Evolutionary conservation across 768 basidiomycete genomes (phyloP).

Genomic region (Mycena galericulata): DNA sequence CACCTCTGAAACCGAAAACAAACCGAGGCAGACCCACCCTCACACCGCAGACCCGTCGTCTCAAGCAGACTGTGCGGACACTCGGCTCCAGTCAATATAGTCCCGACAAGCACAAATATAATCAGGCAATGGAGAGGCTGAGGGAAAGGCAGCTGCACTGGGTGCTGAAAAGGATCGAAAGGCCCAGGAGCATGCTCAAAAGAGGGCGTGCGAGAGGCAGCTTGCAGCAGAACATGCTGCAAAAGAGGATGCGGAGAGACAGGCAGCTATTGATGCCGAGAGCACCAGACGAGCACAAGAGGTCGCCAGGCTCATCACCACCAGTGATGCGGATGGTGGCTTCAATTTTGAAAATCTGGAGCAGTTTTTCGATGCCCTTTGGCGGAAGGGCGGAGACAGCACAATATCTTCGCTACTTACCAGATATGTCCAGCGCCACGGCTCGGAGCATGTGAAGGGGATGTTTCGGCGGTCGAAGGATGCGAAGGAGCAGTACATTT

Average conservation of each 20-base stretch:
- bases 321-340: conserved; percentile 12
- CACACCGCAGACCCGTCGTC: neutral
- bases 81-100: neutral
- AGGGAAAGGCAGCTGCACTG: neutral
- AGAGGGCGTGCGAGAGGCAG: neutral
- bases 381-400: conserved; percentile 16
- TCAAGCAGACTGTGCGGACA: neutral
- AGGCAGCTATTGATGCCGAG: neutral
- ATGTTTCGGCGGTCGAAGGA: conserved; percentile 17
- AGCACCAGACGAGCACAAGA: conserved; percentile 2
- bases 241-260: neutral
- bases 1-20: neutral
- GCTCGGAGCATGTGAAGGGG: conserved; percentile 1
- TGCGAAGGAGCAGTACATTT: conserved; percentile 5
- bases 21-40: neutral
- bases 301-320: neutral
- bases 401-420: neutral
- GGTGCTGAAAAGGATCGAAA: neutral
- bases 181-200: neutral
- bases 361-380: conserved; percentile 19
- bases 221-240: neutral
- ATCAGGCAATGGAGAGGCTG: neutral
- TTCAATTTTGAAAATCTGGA: conserved; percentile 12
- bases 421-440: conserved; percentile 3
- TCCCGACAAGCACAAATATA: neutral